Evolutionary conservation across 2,329 filamentous ascomycete genomes (phyloP).

Genomic region (Cryphonectria carpinicola): DNA sequence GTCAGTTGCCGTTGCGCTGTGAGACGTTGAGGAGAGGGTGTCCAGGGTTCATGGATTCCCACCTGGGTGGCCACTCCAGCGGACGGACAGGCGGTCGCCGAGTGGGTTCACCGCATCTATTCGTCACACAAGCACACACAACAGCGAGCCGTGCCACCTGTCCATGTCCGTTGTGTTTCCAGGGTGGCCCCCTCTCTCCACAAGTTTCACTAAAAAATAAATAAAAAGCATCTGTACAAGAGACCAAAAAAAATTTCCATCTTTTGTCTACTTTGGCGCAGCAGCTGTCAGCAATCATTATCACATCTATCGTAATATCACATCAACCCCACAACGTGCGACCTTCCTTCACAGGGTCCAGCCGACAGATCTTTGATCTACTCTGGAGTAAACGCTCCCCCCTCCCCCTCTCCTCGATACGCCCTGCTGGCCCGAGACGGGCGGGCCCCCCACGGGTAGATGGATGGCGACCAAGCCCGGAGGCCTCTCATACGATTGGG

Average conservation of each 20-base stretch:
- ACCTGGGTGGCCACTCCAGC: not conserved
- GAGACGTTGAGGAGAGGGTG: not conserved
- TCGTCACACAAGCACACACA: not conserved
- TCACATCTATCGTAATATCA: not conserved
- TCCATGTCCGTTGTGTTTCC: not conserved
- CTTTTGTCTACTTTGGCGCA: not conserved
- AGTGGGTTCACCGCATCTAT: not conserved
- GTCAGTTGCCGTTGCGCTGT: not conserved
- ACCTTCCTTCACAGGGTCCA: not conserved
- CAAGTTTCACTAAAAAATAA: no score
- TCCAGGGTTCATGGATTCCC: not conserved
- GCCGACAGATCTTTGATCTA: not conserved
- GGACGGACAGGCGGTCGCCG: not conserved
- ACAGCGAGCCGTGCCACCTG: not conserved
- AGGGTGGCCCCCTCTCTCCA: no score
- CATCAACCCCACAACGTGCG: not conserved
- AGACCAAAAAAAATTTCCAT: not conserved
- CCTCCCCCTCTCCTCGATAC: no score
- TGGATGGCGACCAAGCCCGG: not conserved
- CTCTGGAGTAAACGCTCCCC: no score
- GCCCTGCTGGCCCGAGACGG: no score
- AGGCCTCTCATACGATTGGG: not conserved
- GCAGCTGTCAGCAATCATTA: not conserved
- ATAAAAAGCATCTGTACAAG: no score
- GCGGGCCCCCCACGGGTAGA: not conserved